Evolutionary conservation across 768 basidiomycete species (phyloP).

Genomic region (Coprinopsis marcescibilis): DNA sequence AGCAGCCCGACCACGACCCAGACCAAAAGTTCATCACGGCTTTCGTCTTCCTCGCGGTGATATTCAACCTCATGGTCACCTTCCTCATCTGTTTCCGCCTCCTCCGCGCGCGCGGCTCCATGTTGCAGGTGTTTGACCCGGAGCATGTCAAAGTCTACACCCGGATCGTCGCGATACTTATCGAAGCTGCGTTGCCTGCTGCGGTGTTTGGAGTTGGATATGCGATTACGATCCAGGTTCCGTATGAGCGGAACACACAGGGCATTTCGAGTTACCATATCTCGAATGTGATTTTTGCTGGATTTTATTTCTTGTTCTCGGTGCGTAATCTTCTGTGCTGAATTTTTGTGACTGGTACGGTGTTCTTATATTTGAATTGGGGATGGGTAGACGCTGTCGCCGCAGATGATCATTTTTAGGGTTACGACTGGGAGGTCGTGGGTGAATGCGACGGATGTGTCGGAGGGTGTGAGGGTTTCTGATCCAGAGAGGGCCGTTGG

Average conservation of each 20-base stretch:
- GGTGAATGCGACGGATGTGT: no score
- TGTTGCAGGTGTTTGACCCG: no score
- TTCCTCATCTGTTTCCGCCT: constrained; percentile 2
- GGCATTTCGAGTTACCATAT: not conserved
- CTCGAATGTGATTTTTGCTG: not conserved
- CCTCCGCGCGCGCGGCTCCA: not conserved
- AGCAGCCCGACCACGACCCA: not conserved
- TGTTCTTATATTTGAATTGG: no score
- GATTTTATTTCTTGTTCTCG: no score
- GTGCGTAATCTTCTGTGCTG: no score
- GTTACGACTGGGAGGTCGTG: no score
- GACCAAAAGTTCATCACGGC: not conserved
- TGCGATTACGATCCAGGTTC: not conserved
- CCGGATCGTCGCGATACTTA: not conserved
- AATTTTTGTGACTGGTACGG: no score
- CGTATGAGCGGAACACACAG: not conserved
- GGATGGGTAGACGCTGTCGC: no score
- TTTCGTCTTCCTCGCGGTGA: not conserved
- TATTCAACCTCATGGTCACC: constrained; percentile 6
- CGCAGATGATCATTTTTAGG: no score
- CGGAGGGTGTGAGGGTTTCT: no score
- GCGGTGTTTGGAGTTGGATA: not conserved
- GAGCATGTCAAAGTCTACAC: no score
- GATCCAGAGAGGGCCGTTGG: no score
- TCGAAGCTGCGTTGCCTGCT: not conserved